Percentiles rank a stretch among this genome's conserved stretches.
Evolutionary conservation across 192 early-diverging fungal genomes (phyloP).

Genomic region (Lobulomyces angularis): DNA sequence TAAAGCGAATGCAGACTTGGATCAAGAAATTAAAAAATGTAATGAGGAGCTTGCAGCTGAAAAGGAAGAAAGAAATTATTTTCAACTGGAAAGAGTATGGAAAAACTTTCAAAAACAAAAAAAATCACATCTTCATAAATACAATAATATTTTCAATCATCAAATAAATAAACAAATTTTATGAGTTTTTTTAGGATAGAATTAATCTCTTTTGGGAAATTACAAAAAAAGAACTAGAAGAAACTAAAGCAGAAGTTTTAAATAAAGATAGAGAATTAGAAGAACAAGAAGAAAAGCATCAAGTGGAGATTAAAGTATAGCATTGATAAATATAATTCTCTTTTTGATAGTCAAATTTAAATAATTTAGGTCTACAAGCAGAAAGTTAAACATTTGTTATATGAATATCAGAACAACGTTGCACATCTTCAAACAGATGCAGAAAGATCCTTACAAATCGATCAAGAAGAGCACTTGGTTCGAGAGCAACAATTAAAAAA

Average conservation of each 20-base stretch:
- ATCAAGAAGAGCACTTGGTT: constrained; percentile 34
- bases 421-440: constrained; percentile 52
- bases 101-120: constrained; percentile 4
- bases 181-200: constrained; percentile 27
- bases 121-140: not conserved
- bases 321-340: not conserved
- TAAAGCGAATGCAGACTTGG: constrained; percentile 1
- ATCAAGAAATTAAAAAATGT: constrained; percentile 30
- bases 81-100: constrained; percentile 45
- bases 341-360: not conserved
- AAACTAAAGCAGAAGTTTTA: constrained; percentile 30
- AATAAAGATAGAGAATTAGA: constrained; percentile 53
- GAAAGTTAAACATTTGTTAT: constrained; percentile 58
- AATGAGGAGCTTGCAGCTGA: constrained; percentile 37
- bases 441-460: constrained; percentile 41
- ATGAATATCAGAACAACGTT: constrained; percentile 58
- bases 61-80: constrained; percentile 46
- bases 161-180: not conserved
- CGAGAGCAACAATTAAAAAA: constrained; percentile 43
- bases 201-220: constrained; percentile 51
- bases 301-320: constrained; percentile 51
- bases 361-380: constrained; percentile 47
- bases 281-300: constrained; percentile 52
- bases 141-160: no score
- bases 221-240: constrained; percentile 36